Percentiles rank a stretch among this genome's conserved stretches.
phyloP scores from a whole-genome alignment of 2,329 filamentous ascomycete species.

The Dactylellina sp. region DNA sequence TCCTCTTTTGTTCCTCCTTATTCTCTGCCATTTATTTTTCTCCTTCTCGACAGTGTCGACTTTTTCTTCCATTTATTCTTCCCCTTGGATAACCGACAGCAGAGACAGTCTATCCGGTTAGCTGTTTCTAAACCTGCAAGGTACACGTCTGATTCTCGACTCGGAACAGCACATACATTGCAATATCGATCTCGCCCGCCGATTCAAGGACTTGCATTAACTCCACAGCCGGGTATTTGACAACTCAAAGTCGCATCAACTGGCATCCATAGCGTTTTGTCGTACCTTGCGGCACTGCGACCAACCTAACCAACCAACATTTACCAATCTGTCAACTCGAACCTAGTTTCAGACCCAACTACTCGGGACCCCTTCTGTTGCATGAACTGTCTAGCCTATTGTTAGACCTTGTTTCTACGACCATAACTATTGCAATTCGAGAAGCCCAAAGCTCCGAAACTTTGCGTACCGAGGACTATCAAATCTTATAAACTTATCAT shows the following conservation, averaged over 20 bases:
- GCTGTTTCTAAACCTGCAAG: conserved; percentile 48
- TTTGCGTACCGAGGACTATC: conserved; percentile 3
- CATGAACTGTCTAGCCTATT: conserved; percentile 38
- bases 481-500: conserved; percentile 21
- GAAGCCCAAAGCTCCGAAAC: conserved; percentile 33
- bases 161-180: conserved; percentile 22
- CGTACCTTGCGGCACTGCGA: conserved; percentile 24
- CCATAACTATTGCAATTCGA: conserved; percentile 19
- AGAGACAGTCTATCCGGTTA: conserved; percentile 26
- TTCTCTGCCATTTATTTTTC: conserved; percentile 12
- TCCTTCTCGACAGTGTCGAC: conserved; percentile 49
- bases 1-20: background rate
- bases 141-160: conserved; percentile 17
- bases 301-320: conserved; percentile 35
- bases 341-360: conserved; percentile 34
- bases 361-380: conserved; percentile 32
- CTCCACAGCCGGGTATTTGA: conserved; percentile 16
- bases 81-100: conserved; percentile 22
- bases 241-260: conserved; percentile 51
- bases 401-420: conserved; percentile 30
- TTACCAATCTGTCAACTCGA: conserved; percentile 43
- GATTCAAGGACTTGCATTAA: conserved; percentile 45
- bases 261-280: too few species aligned
- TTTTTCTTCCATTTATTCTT: conserved; percentile 7
- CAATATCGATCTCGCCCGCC: conserved; percentile 22